Conservation (phyloP, 257 asterid genomes). For the Knoxia roxburghii region DNA sequence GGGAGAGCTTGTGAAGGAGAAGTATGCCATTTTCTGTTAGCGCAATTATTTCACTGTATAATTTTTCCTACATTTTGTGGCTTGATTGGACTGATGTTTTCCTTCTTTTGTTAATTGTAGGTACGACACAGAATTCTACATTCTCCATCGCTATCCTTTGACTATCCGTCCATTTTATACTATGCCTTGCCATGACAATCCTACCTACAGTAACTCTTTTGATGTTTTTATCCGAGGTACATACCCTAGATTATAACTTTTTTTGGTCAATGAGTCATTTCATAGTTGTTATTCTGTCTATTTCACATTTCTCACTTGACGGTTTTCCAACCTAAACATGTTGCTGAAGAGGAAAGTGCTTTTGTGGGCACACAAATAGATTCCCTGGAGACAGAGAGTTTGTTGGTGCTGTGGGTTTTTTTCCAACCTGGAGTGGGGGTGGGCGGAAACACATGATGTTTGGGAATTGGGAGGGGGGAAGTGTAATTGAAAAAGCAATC, state of each 20-base stretch:
- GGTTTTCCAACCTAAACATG: neutral
- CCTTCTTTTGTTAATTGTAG: constrained; percentile 27
- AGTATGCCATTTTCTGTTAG: constrained; percentile 37
- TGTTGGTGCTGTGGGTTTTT: neutral
- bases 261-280: neutral
- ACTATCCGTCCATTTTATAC: constrained; percentile 91
- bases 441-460: neutral
- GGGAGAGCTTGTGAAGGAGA: constrained; percentile 78
- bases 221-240: constrained; percentile 88
- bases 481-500: neutral
- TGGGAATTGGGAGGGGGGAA: neutral
- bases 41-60: neutral
- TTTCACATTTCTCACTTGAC: neutral
- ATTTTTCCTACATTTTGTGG: neutral
- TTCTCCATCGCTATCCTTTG: constrained; percentile 82
- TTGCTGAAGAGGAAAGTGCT: neutral
- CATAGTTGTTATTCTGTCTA: neutral
- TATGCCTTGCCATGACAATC: constrained; percentile 74
- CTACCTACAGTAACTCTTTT: constrained; percentile 70
- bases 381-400: no score
- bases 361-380: neutral
- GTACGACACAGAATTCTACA: constrained; percentile 89
- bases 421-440: no score
- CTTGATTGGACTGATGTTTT: no score
- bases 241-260: neutral